Evolutionary conservation across 768 basidiomycete species (phyloP).

Genomic region (Mycena pura): DNA sequence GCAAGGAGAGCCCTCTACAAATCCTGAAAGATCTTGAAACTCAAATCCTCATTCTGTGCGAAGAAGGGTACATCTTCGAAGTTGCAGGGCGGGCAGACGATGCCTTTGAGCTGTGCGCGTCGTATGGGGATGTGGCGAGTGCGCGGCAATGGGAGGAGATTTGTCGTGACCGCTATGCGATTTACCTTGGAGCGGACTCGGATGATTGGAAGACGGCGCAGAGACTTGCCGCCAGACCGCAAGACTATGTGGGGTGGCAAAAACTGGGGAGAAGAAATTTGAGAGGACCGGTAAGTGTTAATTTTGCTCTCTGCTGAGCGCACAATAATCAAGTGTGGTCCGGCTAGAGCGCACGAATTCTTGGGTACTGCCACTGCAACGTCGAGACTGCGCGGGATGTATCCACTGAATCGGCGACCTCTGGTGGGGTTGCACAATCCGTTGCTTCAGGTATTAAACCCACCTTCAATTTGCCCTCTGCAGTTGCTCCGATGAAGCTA

Average conservation of each 20-base stretch:
- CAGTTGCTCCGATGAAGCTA: neutral
- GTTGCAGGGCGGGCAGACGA: neutral
- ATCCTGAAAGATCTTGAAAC: conserved; percentile 3
- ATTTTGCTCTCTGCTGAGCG: neutral
- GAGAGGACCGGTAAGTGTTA: conserved; percentile 4
- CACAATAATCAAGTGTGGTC: neutral
- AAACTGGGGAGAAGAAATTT: conserved; percentile 4
- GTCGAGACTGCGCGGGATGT: neutral
- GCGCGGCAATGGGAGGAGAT: conserved; percentile 8
- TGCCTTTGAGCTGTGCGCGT: conserved; percentile 17
- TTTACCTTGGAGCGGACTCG: neutral
- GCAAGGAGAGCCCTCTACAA: neutral
- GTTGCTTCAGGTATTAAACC: neutral
- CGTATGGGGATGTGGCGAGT: conserved; percentile 8
- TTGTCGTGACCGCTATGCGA: neutral
- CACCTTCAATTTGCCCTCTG: neutral
- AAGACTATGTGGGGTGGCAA: neutral
- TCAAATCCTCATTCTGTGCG: conserved; percentile 3
- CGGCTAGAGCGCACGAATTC: neutral
- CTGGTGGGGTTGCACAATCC: neutral
- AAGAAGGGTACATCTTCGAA: conserved; percentile 9
- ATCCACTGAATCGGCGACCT: neutral
- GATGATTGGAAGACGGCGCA: neutral
- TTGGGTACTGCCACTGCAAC: neutral
- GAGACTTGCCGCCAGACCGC: neutral